Base-by-base conservation (phyloP, 1,284 basidiomycete genomes). In the Trametes sp. region DNA sequence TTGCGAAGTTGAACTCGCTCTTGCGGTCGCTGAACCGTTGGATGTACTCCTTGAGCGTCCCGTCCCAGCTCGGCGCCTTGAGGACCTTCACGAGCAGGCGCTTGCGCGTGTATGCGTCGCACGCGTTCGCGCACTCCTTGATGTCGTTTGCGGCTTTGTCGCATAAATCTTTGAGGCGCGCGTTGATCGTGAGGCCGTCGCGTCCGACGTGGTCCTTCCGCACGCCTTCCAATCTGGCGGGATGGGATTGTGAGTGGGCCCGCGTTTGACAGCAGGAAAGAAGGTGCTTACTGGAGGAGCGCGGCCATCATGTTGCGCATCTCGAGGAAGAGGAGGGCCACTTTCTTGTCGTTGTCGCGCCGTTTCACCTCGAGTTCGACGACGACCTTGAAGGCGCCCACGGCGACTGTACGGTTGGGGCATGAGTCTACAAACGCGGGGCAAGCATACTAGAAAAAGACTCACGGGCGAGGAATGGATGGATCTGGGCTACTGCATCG, bases 301-400 rank as follows among this genome's bases (percentile, higher is more conserved):
- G 75, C 73, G 8, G 66, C 66, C 76, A 83, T 80, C 77, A 81
- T 79, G 38, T 80, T 77, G 59, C 77, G 77, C 80, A 84, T 84
- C 66, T 80, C 74, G 16, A 77, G 63, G 54, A 78, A 78, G 9
- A 84, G 69, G 0, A 75, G 72, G 1, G 75, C 51, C 2, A 83
- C 75, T 53, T 80, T 81, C 56, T 73, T 73, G 59, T 83, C 78
- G 54, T 83, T 84, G 11, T 80, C 76, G 19, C 77, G 70, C 21
- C 80, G 74, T 6, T 74, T 79, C 16, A 78, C 55, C 48, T 82
- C 77, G 11, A 83, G 73, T 10, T 69, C 76, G 35, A 79, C 74
- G 0, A 80, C 79, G 6, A 76, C 70, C 60, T 79, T 77, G 70
- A 84, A 84, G 0, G 82, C 80, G 28, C 76, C 59, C 1, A 83